A percentile compares a stretch with the other conserved stretches of the same genome.
phyloP scores from a whole-genome alignment of 2,329 filamentous ascomycete species.

The Cytospora chrysosperma region DNA sequence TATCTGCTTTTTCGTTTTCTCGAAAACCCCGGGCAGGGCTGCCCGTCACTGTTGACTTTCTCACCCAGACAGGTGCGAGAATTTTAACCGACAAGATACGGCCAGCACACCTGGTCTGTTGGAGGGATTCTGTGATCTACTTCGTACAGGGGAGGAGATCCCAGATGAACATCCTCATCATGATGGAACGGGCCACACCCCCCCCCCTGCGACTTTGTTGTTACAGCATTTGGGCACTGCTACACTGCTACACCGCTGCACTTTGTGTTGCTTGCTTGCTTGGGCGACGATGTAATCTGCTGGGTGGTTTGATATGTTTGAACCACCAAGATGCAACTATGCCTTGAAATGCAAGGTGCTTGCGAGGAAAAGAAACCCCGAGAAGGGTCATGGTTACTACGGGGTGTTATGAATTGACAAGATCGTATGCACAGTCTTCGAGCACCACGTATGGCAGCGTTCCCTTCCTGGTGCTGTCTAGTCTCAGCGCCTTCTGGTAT shows the following conservation, averaged over 20 bases:
- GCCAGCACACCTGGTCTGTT: slow-evolving; percentile 1
- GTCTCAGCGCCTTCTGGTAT: slow-evolving; percentile 11
- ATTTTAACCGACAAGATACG: neutral
- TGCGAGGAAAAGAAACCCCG: slow-evolving; percentile 13
- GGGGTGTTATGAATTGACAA: neutral
- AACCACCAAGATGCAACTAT: neutral
- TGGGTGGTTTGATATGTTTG: neutral
- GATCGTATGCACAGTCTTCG: neutral
- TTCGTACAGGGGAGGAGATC: neutral
- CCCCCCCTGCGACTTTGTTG: slow-evolving; percentile 4
- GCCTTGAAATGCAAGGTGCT: slow-evolving; percentile 11
- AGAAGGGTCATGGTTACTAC: neutral
- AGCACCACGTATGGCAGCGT: neutral
- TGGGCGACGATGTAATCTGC: neutral
- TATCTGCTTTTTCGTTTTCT: slow-evolving; percentile 9
- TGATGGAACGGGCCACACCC: neutral
- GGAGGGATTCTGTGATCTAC: neutral
- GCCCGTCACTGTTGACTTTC: slow-evolving; percentile 2
- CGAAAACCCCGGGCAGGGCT: slow-evolving; percentile 6
- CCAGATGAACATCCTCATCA: slow-evolving; percentile 1
- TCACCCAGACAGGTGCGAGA: neutral
- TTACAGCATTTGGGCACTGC: neutral
- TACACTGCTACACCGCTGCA: neutral
- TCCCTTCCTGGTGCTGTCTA: neutral
- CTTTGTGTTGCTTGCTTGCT: neutral